Evolutionary conservation across 73 alveolate species (phyloP).

Genomic region (Paramecium caudatum): DNA sequence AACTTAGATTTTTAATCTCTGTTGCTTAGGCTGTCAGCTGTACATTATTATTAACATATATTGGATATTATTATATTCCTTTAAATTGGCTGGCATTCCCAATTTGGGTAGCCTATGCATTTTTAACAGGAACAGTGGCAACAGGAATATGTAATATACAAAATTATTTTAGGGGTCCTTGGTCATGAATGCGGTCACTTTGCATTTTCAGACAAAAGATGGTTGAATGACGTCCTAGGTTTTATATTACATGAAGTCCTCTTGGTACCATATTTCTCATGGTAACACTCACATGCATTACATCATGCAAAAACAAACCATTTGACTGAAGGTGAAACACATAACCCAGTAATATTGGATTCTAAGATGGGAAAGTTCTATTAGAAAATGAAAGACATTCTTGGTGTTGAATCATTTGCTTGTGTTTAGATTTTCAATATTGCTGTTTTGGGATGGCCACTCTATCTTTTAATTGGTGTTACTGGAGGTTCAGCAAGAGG

Average conservation of each 20-base stretch:
- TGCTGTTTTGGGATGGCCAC: conserved; percentile 74
- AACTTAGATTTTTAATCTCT: conserved; percentile 58
- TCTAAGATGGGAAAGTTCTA: conserved; percentile 68
- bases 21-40: conserved; percentile 61
- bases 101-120: conserved; percentile 73
- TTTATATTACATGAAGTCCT: conserved; percentile 60
- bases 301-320: conserved; percentile 77
- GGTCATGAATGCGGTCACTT: conserved; percentile 78
- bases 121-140: conserved; percentile 75
- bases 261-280: conserved; percentile 75
- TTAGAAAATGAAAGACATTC: conserved; percentile 69
- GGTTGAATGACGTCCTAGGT: conserved; percentile 70
- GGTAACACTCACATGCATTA: conserved; percentile 76
- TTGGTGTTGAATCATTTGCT: conserved; percentile 75
- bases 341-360: conserved; percentile 64
- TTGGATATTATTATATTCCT: conserved; percentile 68
- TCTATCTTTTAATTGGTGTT: conserved; percentile 67
- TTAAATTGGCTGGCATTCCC: conserved; percentile 71
- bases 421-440: conserved; percentile 66
- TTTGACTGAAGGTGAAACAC: conserved; percentile 78
- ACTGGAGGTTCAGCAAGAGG: conserved; percentile 81
- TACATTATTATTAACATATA: conserved; percentile 51
- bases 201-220: conserved; percentile 60
- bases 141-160: conserved; percentile 65
- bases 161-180: conserved; percentile 49